Evolutionary conservation across 345 rosid species (phyloP), one percentile per base, ranked within the genome.

Genomic region (Pistacia vera): DNA sequence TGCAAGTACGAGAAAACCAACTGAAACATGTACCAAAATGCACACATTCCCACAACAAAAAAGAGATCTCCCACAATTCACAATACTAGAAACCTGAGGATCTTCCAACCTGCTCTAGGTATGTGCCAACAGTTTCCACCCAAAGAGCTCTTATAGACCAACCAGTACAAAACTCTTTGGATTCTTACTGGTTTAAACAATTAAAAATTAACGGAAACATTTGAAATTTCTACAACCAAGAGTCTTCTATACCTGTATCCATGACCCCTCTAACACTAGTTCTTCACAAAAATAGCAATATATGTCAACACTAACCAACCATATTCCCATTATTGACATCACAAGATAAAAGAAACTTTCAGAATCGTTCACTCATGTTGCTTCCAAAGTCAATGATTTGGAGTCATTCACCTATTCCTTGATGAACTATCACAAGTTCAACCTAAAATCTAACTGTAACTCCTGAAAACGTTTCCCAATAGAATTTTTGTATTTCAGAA

Each of bases 401-500:
- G 0, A 59, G 75, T 54, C 22, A 71, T 22, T 44, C 44, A 16
- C 14, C 56, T 38, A 41, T 44, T 38, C 14, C 28, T 16, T 20
- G 61, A 20, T 36, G 38, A 74, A 14, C 55, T 63, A 72, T 35
- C n/a, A 64, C 6, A 60, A 12, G 41, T 38, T 54, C 60, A 54
- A 22, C 72, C 33, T 0, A 70, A 70, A 70, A 57, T 36, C 63
- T 44, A 54, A n/a, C 12, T 56, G 13, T 8, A 36, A 64, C 25
- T 18, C 25, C 44, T 52, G 60, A 59, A 30, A 68, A 52, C 9
- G 13, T 33, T 33, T 48, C 38, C 14, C 7, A 38, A 17, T 10
- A 62, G 17, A 52, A 73, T 10, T n/a, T 6, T 62, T 52, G 58
- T 25, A 63, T 72, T 72, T 41, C 58, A 60, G 3, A 60, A 44